Base-by-base conservation (phyloP, 192 early-diverging fungal genomes). In the Haplosporangium gracile region DNA sequence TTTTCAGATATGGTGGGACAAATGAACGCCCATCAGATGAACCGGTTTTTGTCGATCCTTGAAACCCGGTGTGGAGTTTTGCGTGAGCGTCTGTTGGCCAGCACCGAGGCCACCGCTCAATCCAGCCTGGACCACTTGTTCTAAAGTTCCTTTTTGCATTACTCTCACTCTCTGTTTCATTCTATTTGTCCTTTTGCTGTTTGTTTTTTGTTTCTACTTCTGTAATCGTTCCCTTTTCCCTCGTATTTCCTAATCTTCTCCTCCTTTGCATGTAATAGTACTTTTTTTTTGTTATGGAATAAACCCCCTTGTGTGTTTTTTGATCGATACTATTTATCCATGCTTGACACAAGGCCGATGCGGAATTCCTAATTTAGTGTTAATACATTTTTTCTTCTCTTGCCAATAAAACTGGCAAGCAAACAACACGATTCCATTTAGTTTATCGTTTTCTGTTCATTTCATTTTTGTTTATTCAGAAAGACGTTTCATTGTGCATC, bases 21-120 rank as follows among this genome's bases (percentile, higher is more conserved):
- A 63, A 91, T 93, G 90, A 90, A 89, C n/a, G 80, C 82, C 39
- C 84, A 88, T 36, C 91, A 93, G 81, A 89, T 93, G 88, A 88
- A 91, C 69, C 85, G 82, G 13, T 91, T 91, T 68, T 72, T 93
- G 40, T 79, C 77, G 39, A 91, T 93, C 72, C 89, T 93, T 24
- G 91, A 93, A 79, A 88, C 88, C 36, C 87, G 92, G 36, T 93
- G 92, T 49, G 90, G 88, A n/a, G 88, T 91, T 32, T 65, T 93
- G 39, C 78, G 84, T n/a, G 73, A 86, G 18, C 75, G 78, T 15
- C 63, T 86, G 3, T 74, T 86, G 75, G 79, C 78, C 11, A 81
- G 68, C n/a, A 81, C 84, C 3, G 84, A 86, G 42, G 78, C 70
- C 5, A 47, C 65, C 38, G 70, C 73, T 70, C 77, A 75, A 63